Evolutionary conservation across 2,329 filamentous ascomycete genomes (phyloP).

Genomic region (Cadophora gregata): DNA sequence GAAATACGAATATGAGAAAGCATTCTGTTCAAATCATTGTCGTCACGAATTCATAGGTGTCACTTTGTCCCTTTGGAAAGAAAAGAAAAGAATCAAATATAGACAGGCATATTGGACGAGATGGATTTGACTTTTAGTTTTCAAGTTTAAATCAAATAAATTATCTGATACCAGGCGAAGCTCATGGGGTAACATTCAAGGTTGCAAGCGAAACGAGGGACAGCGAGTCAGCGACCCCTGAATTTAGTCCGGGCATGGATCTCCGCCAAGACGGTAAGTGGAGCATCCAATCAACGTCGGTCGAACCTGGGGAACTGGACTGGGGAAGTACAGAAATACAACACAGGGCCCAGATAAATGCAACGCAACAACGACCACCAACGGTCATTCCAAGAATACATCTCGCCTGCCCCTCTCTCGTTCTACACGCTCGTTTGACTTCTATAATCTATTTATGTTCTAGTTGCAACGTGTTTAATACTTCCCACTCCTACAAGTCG

Average conservation of each 20-base stretch:
- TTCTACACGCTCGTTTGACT: not conserved
- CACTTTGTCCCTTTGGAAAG: no score
- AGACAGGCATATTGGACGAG: no score
- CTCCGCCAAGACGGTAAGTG: slow-evolving; percentile 22
- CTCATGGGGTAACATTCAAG: no score
- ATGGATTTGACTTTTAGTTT: no score
- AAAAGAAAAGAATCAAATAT: no score
- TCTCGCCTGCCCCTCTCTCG: not conserved
- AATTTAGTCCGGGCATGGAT: slow-evolving; percentile 18
- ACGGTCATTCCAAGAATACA: not conserved
- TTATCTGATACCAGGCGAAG: no score
- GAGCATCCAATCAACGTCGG: slow-evolving; percentile 1
- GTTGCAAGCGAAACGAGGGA: not conserved
- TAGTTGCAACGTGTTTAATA: not conserved
- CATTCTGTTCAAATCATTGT: no score
- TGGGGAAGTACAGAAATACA: not conserved
- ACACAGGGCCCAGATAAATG: not conserved
- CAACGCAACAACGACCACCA: slow-evolving; percentile 8
- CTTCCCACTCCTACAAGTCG: not conserved
- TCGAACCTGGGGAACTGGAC: not conserved
- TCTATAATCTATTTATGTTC: not conserved
- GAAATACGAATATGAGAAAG: no score
- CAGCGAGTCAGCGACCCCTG: slow-evolving; percentile 28
- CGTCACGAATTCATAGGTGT: no score
- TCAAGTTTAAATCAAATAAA: no score